A percentile compares a stretch with the other conserved stretches of the same genome.
Evolutionary conservation across 306 rosid genomes (phyloP).

Genomic region (Vigna nakashimae): DNA sequence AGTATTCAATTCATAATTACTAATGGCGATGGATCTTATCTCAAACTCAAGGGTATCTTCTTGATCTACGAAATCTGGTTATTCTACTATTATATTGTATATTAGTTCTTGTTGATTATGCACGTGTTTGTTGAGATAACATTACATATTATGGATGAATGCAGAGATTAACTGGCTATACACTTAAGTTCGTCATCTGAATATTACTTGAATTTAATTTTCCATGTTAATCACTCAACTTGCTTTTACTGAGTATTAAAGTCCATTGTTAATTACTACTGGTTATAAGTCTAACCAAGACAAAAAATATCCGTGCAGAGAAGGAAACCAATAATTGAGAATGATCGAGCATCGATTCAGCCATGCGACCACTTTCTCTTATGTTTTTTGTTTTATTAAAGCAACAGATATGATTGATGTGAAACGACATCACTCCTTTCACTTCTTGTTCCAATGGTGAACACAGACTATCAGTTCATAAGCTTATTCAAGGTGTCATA

Average conservation of each 20-base stretch:
- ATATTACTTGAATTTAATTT: not conserved
- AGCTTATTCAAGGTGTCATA: slow-evolving; percentile 30
- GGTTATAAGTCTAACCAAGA: slow-evolving; percentile 18
- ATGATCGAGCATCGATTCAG: slow-evolving; percentile 26
- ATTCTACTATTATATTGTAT: not conserved
- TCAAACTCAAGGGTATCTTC: slow-evolving; percentile 20
- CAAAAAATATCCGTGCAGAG: slow-evolving; percentile 32
- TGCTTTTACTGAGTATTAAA: not conserved
- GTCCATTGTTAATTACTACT: not conserved
- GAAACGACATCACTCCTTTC: slow-evolving; percentile 39
- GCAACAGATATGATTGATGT: slow-evolving; percentile 34
- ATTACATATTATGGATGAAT: not conserved
- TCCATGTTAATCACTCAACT: not conserved
- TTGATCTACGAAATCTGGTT: not conserved
- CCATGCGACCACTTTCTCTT: slow-evolving; percentile 16
- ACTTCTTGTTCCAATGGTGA: slow-evolving; percentile 24
- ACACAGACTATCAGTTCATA: slow-evolving; percentile 38
- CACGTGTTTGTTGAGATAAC: not conserved
- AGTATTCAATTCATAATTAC: slow-evolving; percentile 44
- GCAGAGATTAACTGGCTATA: not conserved
- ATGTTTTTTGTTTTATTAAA: slow-evolving; percentile 33
- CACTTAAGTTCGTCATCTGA: too few relatives aligned
- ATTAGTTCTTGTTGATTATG: slow-evolving; percentile 14
- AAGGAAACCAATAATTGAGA: slow-evolving; percentile 41
- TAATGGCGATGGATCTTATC: slow-evolving; percentile 43